phyloP scores from a whole-genome alignment of 768 basidiomycete genomes.

The Suillus placidus region DNA sequence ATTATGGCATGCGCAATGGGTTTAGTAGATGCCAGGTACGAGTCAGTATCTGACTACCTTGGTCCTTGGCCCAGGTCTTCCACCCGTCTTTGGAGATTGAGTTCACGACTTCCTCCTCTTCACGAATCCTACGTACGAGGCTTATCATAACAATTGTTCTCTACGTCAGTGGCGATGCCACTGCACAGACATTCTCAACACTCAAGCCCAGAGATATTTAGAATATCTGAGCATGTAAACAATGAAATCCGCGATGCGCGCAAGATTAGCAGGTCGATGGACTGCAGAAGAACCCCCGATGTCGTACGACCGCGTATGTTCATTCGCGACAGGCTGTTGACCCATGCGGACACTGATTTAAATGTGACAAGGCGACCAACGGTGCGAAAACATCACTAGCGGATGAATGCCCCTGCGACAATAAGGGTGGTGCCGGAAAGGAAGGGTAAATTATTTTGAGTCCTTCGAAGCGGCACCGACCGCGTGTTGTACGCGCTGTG shows the following conservation, averaged over 20 bases:
- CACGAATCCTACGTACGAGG: background rate
- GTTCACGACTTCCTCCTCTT: background rate
- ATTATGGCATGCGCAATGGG: background rate
- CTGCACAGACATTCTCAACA: background rate
- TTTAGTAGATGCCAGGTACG: background rate
- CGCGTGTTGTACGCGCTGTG: background rate
- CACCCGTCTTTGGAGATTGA: background rate
- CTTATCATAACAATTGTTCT: background rate
- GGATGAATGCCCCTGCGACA: conserved; percentile 32
- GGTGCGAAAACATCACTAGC: conserved; percentile 38
- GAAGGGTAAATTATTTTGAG: conserved; percentile 7
- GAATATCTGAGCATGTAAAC: conserved; percentile 9
- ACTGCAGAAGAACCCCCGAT: conserved; percentile 14
- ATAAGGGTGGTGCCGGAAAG: conserved; percentile 22
- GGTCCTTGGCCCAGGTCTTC: background rate
- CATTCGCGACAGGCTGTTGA: conserved; percentile 19
- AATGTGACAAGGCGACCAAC: conserved; percentile 45
- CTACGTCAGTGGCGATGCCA: background rate
- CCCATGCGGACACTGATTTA: conserved; percentile 27
- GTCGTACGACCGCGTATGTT: conserved; percentile 17
- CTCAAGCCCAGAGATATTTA: background rate
- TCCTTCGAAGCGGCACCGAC: background rate
- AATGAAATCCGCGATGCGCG: conserved; percentile 9
- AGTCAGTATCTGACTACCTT: background rate
- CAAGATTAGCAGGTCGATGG: conserved; percentile 3